phyloP scores from a whole-genome alignment of 164 flowering plant species.

The Umbellularia californica region DNA sequence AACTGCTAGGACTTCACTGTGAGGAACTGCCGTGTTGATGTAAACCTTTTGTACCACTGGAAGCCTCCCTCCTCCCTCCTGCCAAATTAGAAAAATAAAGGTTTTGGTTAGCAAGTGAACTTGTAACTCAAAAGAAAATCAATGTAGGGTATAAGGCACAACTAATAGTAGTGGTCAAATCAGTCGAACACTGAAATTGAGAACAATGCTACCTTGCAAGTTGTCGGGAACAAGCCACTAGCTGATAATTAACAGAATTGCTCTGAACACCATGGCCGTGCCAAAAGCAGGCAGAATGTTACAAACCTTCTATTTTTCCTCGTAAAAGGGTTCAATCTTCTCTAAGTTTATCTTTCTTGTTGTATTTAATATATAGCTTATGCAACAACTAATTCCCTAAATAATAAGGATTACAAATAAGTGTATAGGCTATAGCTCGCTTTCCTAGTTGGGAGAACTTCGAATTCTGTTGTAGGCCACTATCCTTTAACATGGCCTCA shows the following conservation, averaged over 20 bases:
- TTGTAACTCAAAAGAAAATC: neutral
- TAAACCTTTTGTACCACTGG: conserved; percentile 13
- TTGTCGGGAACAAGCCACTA: neutral
- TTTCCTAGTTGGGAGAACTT: too few species aligned
- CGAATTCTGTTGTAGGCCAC: too few species aligned
- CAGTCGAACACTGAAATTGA: neutral
- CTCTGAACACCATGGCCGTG: neutral
- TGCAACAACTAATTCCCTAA: too few species aligned
- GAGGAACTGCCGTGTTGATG: conserved; percentile 14
- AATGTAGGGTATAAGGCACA: neutral
- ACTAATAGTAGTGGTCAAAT: neutral
- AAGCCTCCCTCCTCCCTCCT: conserved; percentile 14
- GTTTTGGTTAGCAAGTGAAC: conserved; percentile 5
- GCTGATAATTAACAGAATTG: neutral
- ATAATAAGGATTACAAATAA: too few species aligned
- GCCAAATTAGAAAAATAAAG: conserved; percentile 8
- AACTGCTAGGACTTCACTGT: conserved; percentile 13
- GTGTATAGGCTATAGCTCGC: too few species aligned
- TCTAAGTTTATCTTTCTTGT: too few species aligned
- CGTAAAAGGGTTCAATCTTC: too few species aligned
- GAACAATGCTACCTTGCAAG: neutral
- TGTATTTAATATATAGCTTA: too few species aligned
- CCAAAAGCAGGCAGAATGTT: neutral
- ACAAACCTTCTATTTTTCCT: neutral
- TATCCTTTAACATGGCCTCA: too few species aligned